A percentile compares a stretch with the other conserved stretches of the same genome.
These are phyloP conservation scores for Nicotiana paniculata DNA, from an alignment of 257 asterid genomes.

Conservation along the genomic window DNA sequence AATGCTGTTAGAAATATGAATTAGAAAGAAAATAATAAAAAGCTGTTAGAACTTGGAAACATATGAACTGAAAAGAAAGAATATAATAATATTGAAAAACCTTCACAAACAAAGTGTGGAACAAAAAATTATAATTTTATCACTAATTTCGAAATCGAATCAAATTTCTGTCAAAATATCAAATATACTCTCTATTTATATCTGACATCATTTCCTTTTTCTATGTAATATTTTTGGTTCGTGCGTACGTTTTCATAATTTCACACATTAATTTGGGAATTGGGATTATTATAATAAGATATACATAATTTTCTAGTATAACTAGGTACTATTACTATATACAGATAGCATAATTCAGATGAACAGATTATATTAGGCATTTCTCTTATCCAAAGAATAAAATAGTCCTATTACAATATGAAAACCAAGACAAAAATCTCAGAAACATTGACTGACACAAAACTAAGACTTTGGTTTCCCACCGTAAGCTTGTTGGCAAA, in stretches of 20 bases:
- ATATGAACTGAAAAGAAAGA: no score
- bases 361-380: neutral
- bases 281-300: neutral
- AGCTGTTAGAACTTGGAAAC: no score
- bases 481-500: constrained; percentile 76
- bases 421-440: neutral
- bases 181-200: neutral
- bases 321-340: neutral
- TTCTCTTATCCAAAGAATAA: constrained; percentile 3
- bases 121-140: neutral
- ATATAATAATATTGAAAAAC: no score
- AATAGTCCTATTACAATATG: neutral
- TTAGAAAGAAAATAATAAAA: neutral
- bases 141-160: neutral
- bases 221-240: neutral
- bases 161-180: neutral
- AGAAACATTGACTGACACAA: constrained; percentile 15
- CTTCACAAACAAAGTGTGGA: neutral
- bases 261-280: neutral
- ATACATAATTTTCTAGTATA: neutral
- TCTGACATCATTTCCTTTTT: neutral
- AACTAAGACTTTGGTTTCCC: constrained; percentile 54
- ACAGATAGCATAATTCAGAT: neutral
- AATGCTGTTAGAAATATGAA: neutral
- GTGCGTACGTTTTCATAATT: neutral